These are phyloP conservation scores for Candida morakotiae DNA, from an alignment of 805 yeast genomes.

Conservation along the genomic window DNA sequence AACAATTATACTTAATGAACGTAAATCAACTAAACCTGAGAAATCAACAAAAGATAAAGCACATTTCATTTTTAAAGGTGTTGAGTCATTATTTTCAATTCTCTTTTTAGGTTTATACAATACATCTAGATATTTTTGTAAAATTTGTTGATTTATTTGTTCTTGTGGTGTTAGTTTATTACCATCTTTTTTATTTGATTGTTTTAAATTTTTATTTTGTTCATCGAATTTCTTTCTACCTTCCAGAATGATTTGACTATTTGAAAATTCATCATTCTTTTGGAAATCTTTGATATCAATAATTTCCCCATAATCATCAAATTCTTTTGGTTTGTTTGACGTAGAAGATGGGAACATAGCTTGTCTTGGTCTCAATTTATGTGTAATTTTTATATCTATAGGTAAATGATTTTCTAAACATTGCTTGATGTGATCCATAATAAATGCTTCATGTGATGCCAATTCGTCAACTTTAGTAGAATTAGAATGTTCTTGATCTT, in stretches of 20 bases:
- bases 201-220: constrained; percentile 14
- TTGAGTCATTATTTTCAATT: constrained; percentile 17
- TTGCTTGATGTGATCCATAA: constrained; percentile 34
- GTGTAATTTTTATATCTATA: constrained; percentile 48
- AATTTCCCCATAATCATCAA: constrained; percentile 85
- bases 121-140: constrained; percentile 44
- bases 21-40: constrained; percentile 76
- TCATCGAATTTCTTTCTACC: constrained; percentile 37
- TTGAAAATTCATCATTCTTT: constrained; percentile 47
- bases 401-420: constrained; percentile 41
- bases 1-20: constrained; percentile 75
- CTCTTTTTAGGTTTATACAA: constrained; percentile 50
- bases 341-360: constrained; percentile 70
- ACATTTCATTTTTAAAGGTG: constrained; percentile 55
- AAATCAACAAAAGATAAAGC: constrained; percentile 74
- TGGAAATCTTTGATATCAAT: constrained; percentile 64
- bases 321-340: constrained; percentile 44
- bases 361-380: constrained; percentile 46
- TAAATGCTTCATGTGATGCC: constrained; percentile 37
- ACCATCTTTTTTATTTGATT: constrained; percentile 13
- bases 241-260: constrained; percentile 31
- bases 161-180: constrained; percentile 40
- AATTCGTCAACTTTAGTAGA: constrained; percentile 22
- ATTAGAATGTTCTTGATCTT: constrained; percentile 7
- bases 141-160: constrained; percentile 34